phyloP scores from a whole-genome alignment of 1,139 yeast species.

The Candida albicans region DNA sequence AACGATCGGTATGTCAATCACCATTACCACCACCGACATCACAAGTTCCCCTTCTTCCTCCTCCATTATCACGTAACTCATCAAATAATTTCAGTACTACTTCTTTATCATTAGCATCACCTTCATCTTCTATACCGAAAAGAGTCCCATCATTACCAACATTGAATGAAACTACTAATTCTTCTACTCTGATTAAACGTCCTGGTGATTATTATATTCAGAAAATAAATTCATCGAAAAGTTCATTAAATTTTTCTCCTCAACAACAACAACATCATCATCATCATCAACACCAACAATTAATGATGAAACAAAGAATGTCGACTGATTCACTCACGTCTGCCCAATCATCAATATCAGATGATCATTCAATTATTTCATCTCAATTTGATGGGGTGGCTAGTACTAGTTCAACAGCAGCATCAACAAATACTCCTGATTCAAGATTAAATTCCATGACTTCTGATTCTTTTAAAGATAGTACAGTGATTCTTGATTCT shows the following conservation, averaged over 20 bases:
- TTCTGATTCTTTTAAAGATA: constrained; percentile 8
- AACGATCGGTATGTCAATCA: constrained; percentile 2
- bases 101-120: constrained; percentile 11
- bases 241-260: constrained; percentile 6
- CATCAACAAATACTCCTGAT: constrained; percentile 17
- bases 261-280: constrained; percentile 5
- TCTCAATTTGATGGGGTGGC: constrained; percentile 31
- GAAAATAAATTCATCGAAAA: constrained; percentile 22
- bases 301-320: constrained; percentile 24
- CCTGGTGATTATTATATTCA: constrained; percentile 47
- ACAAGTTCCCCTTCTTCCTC: no score
- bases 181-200: constrained; percentile 23
- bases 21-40: constrained; percentile 8
- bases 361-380: constrained; percentile 38
- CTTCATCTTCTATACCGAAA: constrained; percentile 17
- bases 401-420: constrained; percentile 1
- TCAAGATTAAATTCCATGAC: constrained; percentile 44
- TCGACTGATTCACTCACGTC: constrained; percentile 41
- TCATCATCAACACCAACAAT: constrained; percentile 6
- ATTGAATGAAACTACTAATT: constrained; percentile 18
- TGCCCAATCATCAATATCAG: constrained; percentile 35
- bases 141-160: constrained; percentile 30
- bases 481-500: constrained; percentile 1
- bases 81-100: no score
- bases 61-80: no score